Evolutionary conservation across 441 rosid genomes (phyloP).

Genomic region (Jatropha multifida): DNA sequence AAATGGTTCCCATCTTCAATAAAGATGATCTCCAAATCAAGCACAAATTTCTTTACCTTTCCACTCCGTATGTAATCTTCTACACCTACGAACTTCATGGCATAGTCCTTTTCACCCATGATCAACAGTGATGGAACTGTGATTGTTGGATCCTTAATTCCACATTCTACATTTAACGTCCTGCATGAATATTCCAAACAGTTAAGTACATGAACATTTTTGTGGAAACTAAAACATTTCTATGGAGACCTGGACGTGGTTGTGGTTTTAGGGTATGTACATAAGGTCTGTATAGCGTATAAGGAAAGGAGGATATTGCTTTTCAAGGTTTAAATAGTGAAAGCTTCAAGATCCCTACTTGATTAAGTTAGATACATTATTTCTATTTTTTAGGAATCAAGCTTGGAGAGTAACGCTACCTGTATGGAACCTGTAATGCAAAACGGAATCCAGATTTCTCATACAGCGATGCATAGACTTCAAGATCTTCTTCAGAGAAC

Average conservation of each 20-base stretch:
- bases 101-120: constrained; percentile 43
- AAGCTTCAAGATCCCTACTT: no score
- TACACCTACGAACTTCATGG: constrained; percentile 30
- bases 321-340: no score
- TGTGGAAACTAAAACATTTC: background rate
- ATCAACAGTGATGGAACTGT: constrained; percentile 35
- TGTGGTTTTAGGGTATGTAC: no score
- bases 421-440: constrained; percentile 42
- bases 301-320: no score
- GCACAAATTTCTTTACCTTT: constrained; percentile 34
- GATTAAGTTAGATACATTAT: no score
- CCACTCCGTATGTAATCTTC: constrained; percentile 37
- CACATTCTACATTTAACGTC: constrained; percentile 22
- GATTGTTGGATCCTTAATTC: constrained; percentile 31
- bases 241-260: no score
- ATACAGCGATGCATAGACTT: constrained; percentile 38
- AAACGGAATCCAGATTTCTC: constrained; percentile 42
- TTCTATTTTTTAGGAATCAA: no score
- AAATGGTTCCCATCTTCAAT: constrained; percentile 46
- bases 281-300: no score
- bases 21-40: constrained; percentile 32
- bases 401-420: constrained; percentile 21
- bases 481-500: constrained; percentile 46
- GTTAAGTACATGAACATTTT: background rate
- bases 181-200: constrained; percentile 13